phyloP scores from a whole-genome alignment of 108 stramenopile species.

The Aurantiochytrium sp. region DNA sequence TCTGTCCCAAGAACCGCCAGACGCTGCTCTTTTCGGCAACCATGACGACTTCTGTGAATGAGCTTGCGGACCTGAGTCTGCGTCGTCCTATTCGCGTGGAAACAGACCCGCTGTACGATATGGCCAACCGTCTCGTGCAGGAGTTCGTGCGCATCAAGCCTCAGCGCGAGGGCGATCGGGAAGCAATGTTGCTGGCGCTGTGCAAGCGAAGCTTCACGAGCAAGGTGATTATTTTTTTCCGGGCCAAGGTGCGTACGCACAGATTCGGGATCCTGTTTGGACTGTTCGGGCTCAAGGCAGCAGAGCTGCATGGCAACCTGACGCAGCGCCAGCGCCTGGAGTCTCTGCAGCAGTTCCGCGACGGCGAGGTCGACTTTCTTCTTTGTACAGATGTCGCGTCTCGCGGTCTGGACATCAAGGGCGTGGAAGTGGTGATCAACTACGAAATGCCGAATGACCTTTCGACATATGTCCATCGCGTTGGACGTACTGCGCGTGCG shows the following conservation, averaged over 20 bases:
- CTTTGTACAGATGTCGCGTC: slow-evolving; percentile 95
- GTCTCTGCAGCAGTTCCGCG: slow-evolving; percentile 76
- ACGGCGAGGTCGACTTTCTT: slow-evolving; percentile 77
- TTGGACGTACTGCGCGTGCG: slow-evolving; percentile 91
- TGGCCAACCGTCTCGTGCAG: slow-evolving; percentile 81
- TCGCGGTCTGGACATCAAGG: slow-evolving; percentile 83
- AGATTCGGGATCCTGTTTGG: slow-evolving; percentile 68
- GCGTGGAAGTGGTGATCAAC: slow-evolving; percentile 87
- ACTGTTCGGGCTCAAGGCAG: slow-evolving; percentile 41
- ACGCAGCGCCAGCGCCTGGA: slow-evolving; percentile 71
- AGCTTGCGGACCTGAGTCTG: slow-evolving; percentile 72
- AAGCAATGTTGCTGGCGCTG: slow-evolving; percentile 77
- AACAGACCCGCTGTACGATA: slow-evolving; percentile 41
- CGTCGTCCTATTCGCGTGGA: slow-evolving; percentile 77
- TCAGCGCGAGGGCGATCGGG: slow-evolving; percentile 73
- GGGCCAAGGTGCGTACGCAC: slow-evolving; percentile 82
- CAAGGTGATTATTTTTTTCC: slow-evolving; percentile 82
- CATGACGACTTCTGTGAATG: slow-evolving; percentile 89
- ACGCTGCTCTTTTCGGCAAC: slow-evolving; percentile 95
- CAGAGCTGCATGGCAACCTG: slow-evolving; percentile 90
- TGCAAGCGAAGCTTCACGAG: slow-evolving; percentile 69
- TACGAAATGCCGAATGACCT: slow-evolving; percentile 90
- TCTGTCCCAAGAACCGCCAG: slow-evolving; percentile 75
- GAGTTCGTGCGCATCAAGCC: slow-evolving; percentile 84
- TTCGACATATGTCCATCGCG: slow-evolving; percentile 88